These are phyloP conservation scores for Prunella vulgaris DNA, from an alignment of 257 asterid species.

Conservation along the genomic window DNA sequence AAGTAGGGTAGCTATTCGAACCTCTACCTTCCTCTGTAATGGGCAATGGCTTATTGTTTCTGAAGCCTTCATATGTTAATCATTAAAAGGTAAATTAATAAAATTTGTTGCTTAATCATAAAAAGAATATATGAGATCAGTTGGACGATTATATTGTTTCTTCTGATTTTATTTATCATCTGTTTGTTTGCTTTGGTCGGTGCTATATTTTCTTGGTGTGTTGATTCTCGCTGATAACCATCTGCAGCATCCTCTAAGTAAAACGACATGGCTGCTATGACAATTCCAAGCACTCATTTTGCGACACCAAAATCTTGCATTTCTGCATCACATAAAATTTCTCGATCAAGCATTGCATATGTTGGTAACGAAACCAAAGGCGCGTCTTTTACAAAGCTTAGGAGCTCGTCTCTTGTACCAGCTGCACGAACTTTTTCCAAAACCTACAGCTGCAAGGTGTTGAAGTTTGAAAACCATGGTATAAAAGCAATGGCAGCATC, in stretches of 20 bases:
- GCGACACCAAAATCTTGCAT: background rate
- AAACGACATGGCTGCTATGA: slow-evolving; percentile 44
- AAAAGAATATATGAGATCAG: background rate
- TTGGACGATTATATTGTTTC: background rate
- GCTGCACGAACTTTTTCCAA: background rate
- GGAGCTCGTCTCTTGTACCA: slow-evolving; percentile 3
- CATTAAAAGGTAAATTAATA: background rate
- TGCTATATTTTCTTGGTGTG: background rate
- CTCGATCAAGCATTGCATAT: background rate
- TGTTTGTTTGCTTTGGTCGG: background rate
- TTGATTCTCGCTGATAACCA: background rate
- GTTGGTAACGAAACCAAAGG: slow-evolving; percentile 1
- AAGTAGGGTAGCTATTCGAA: background rate
- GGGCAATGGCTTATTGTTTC: background rate
- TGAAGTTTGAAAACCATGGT: background rate
- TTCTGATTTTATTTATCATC: background rate
- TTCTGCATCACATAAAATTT: background rate
- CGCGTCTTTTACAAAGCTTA: background rate
- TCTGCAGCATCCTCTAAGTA: background rate
- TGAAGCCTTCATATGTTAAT: background rate
- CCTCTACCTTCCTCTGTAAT: background rate
- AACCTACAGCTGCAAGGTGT: background rate
- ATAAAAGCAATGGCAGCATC: slow-evolving; percentile 7
- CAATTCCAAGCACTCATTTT: slow-evolving; percentile 37
- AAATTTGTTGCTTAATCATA: background rate